Evolutionary conservation across 495 filamentous ascomycete genomes (phyloP).

Genomic region (Apodospora peruviana): DNA sequence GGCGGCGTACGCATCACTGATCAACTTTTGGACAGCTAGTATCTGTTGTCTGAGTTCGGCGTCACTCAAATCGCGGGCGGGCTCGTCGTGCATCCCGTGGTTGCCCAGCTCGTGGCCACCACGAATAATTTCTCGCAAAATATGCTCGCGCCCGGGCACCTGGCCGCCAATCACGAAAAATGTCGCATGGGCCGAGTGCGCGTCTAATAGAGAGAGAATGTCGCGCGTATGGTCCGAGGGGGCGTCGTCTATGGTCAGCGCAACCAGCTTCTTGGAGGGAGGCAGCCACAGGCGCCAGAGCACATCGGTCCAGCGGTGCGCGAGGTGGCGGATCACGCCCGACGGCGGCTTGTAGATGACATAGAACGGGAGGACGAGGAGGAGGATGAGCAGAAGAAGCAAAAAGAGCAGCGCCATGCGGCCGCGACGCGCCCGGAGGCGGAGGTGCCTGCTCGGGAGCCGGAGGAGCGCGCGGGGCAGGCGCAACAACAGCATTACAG

Average conservation of each 20-base stretch:
- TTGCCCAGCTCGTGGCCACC: slow-evolving; percentile 71
- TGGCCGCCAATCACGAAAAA: slow-evolving; percentile 80
- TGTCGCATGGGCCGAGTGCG: slow-evolving; percentile 56
- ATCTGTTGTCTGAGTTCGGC: slow-evolving; percentile 41
- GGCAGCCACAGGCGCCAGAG: slow-evolving; percentile 59
- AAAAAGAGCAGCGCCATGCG: slow-evolving; percentile 51
- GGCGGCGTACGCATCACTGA: slow-evolving; percentile 50
- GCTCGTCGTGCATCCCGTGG: slow-evolving; percentile 82
- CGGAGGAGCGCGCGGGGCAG: slow-evolving; percentile 40
- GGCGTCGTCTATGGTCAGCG: slow-evolving; percentile 80
- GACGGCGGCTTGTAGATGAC: slow-evolving; percentile 70
- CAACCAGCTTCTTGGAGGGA: slow-evolving; percentile 55
- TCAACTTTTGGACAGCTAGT: slow-evolving; percentile 37
- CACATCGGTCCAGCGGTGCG: slow-evolving; percentile 66
- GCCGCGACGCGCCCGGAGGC: slow-evolving; percentile 49
- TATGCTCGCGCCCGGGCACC: slow-evolving; percentile 53
- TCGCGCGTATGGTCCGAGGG: slow-evolving; percentile 67
- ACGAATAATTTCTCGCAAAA: slow-evolving; percentile 56
- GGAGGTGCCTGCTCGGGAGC: slow-evolving; percentile 45
- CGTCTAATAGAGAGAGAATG: slow-evolving; percentile 59
- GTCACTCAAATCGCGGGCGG: slow-evolving; percentile 44
- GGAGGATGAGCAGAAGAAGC: slow-evolving; percentile 37
- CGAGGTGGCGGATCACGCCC: slow-evolving; percentile 60
- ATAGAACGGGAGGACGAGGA: slow-evolving; percentile 51
- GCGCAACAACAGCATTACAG: neutral